phyloP scores from a whole-genome alignment of 2,329 filamentous ascomycete species.

The Ophiobolus disseminans region DNA sequence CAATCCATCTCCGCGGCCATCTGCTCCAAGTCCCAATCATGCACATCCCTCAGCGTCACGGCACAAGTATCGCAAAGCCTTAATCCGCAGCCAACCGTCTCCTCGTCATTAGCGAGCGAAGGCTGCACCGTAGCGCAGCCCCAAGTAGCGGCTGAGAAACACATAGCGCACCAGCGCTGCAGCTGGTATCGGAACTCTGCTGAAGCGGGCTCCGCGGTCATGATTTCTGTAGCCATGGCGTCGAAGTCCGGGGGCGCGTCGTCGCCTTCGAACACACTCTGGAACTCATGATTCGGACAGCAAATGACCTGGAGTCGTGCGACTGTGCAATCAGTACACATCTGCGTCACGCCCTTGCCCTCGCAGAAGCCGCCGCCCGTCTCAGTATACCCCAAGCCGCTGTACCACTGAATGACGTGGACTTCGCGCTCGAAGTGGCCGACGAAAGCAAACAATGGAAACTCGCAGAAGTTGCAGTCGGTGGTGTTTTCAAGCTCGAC shows the following conservation, averaged over 20 bases:
- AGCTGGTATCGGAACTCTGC: constrained; percentile 19
- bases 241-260: constrained; percentile 10
- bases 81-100: constrained; percentile 35
- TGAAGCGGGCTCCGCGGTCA: constrained; percentile 14
- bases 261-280: constrained; percentile 1
- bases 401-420: constrained; percentile 44
- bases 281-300: constrained; percentile 28
- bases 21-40: constrained; percentile 8
- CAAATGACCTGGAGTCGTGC: constrained; percentile 29
- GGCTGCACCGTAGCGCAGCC: constrained; percentile 18
- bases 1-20: constrained; percentile 23
- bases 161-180: constrained; percentile 40
- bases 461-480: constrained; percentile 53
- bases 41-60: constrained; percentile 9
- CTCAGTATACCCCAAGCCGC: constrained; percentile 49
- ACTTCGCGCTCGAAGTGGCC: constrained; percentile 47
- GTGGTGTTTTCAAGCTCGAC: neutral
- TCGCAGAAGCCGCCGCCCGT: constrained; percentile 47
- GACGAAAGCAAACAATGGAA: constrained; percentile 50
- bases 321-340: constrained; percentile 34
- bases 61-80: constrained; percentile 32
- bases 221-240: constrained; percentile 15
- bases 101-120: constrained; percentile 10
- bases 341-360: constrained; percentile 26
- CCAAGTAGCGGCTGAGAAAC: constrained; percentile 31